Evolutionary conservation across 2,329 filamentous ascomycete species (phyloP), one percentile per base, ranked within the genome.

Genomic region (Neofusicoccum umdonicola): DNA sequence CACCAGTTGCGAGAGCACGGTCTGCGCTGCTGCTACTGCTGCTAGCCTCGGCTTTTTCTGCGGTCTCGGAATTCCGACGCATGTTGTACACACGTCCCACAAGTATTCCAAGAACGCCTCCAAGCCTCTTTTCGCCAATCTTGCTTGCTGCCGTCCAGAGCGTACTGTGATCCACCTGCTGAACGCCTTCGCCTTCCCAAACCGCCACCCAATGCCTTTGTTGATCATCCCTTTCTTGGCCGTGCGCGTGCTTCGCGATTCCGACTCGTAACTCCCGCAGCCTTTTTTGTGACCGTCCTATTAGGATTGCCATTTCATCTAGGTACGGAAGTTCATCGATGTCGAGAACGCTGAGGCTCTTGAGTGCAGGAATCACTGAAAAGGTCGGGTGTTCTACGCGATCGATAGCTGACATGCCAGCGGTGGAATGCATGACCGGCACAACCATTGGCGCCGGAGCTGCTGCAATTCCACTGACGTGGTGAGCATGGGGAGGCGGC

Each of bases 241-340:
- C 82, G n/a, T 85, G 81, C 15, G 50, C 57, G 35, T 65, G 57
- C 5, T 79, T 73, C 4, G 90, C 87, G 63, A 95, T 87, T 5
- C 92, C 90, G 4, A 95, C 84, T 48, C 90, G 84, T 39, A 96
- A 81, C 74, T 94, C 91, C 35, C 85, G 84, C 15, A 95, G 79
- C 47, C 83, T 83, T 67, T 84, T 81, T 65, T 86, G 82, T 12
- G 91, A 94, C 27, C 88, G 85, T 66, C 89, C 88, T 66, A 95
- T 87, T 12, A 95, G 82, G 47, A 91, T 82, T 62, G 89, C 89
- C 85, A 95, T 90, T 77, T 95, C 92, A 72, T 94, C 91, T 42
- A 94, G 78, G 74, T 95, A 95, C 34, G 88, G 85, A n/a, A 92
- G 78, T 72, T 94, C 90, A 71, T 95, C 92, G 66, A 95, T 90